A percentile compares a stretch with the other conserved stretches of the same genome.
phyloP scores from a whole-genome alignment of 169 alveolate genomes.

The Cryptosporidium viatorum region DNA sequence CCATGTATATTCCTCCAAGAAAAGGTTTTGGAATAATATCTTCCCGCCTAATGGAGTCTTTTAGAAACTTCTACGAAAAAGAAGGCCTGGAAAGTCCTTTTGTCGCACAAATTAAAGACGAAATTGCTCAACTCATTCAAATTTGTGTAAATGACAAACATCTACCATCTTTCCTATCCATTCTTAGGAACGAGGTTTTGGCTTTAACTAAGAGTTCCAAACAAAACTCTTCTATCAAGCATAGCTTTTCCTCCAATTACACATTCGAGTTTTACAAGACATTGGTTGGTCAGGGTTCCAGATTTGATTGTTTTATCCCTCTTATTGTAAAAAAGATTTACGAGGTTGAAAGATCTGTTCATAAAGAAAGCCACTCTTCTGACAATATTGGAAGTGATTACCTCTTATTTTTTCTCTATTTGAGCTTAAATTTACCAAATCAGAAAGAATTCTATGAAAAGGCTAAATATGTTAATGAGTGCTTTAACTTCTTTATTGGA shows the following conservation, averaged over 20 bases:
- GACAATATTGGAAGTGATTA: slow-evolving; percentile 10
- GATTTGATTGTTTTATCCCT: slow-evolving; percentile 6
- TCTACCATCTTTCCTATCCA: neutral
- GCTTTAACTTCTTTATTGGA: slow-evolving; percentile 38
- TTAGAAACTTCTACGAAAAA: neutral
- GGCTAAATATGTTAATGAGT: slow-evolving; percentile 10
- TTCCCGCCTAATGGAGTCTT: slow-evolving; percentile 6
- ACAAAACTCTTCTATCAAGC: neutral
- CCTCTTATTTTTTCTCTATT: slow-evolving; percentile 19
- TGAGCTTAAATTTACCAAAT: slow-evolving; percentile 8
- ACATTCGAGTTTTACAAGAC: slow-evolving; percentile 1
- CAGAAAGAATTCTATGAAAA: neutral
- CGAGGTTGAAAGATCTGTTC: neutral
- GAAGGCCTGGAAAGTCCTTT: neutral
- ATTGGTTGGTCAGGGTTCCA: neutral
- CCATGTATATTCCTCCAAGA: slow-evolving; percentile 46
- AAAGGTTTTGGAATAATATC: slow-evolving; percentile 28
- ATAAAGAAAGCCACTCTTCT: neutral
- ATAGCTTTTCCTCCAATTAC: neutral
- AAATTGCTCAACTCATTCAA: slow-evolving; percentile 5
- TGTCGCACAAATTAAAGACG: neutral
- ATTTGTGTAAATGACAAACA: neutral
- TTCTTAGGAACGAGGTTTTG: neutral
- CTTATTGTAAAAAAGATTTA: slow-evolving; percentile 3
- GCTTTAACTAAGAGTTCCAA: neutral